Percentiles rank a stretch among this genome's conserved stretches.
phyloP scores from a whole-genome alignment of 2,329 filamentous ascomycete genomes.

The Sphaerulina vaccinii region DNA sequence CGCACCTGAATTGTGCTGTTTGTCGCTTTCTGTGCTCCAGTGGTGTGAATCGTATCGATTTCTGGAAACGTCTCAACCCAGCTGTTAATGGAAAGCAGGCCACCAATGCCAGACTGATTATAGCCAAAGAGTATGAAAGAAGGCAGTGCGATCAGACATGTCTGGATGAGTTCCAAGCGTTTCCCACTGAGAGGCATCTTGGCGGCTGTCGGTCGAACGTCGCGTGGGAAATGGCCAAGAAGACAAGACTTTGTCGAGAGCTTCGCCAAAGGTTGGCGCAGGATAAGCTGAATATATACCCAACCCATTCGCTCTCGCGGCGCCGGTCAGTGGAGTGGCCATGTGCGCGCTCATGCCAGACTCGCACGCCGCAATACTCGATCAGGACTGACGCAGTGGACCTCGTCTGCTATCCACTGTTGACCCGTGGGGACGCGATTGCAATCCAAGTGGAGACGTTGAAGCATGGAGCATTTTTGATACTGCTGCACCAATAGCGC shows the following conservation, averaged over 20 bases:
- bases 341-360: slow-evolving; percentile 5
- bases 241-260: slow-evolving; percentile 9
- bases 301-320: slow-evolving; percentile 2
- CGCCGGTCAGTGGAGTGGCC: slow-evolving; percentile 7
- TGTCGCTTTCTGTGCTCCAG: slow-evolving; percentile 43
- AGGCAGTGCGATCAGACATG: slow-evolving; percentile 41
- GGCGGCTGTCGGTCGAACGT: slow-evolving; percentile 9
- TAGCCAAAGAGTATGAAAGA: slow-evolving; percentile 53
- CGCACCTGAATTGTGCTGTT: slow-evolving; percentile 45
- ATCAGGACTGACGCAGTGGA: slow-evolving; percentile 1
- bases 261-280: slow-evolving; percentile 12
- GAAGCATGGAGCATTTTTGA: slow-evolving; percentile 1
- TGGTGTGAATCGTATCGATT: slow-evolving; percentile 47
- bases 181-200: slow-evolving; percentile 26
- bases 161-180: slow-evolving; percentile 31
- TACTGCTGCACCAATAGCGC: slow-evolving; percentile 1
- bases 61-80: slow-evolving; percentile 49
- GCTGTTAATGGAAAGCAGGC: slow-evolving; percentile 43
- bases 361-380: slow-evolving; percentile 3
- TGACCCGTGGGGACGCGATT: slow-evolving; percentile 13
- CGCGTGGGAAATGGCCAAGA: slow-evolving; percentile 10
- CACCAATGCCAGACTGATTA: slow-evolving; percentile 53
- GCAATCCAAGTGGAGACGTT: slow-evolving; percentile 14
- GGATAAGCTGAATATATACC: slow-evolving; percentile 8
- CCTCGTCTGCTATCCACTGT: background rate